Base-by-base conservation (phyloP, 1,139 yeast species). In the Pichia sp. region DNA sequence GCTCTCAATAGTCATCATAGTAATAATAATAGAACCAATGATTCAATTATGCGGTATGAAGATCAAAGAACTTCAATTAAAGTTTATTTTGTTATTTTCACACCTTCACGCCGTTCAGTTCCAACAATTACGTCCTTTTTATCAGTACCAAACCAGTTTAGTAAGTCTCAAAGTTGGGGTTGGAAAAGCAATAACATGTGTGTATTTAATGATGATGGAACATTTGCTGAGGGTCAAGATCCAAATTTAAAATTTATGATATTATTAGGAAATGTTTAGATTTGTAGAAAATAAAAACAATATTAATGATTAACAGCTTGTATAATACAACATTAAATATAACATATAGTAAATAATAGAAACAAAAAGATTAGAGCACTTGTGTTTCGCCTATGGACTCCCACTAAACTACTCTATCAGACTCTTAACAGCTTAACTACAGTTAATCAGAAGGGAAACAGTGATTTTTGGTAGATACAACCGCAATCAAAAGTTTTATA, bases 91-190 rank as follows among this genome's bases (percentile, higher is more conserved):
- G 69, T 76, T 33, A 76, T 78, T 31, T 76, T 74, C 59, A 76
- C 81, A 1, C 81, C 80, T 1, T 74, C 81, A 1, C 64, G 79
- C 47, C 67, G 73, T 51, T 64, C 67, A 6, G 73, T 68, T 57
- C 70, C 77, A 1, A 69, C 75, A 1, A 65, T 77, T 49, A 76
- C 81, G 0, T 73, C 80, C 39, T 78, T 77, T 59, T 67, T 77
- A 13, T 75, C 80, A 5, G 71, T 76, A 11, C 82, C 82, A 0
- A 79, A 76, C 54, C 66, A 68, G 50, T 78, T 78, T 60, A 75
- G 74, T 49, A 70, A 72, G 51, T 73, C 79, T 1, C 82, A 77
- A 60, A 74, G 80, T 49, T 78, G 83, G 83, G 82, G 82, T 1
- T 77, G 78, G 81, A 77, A 76, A 54, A 73, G 78, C 54, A 73